These are phyloP conservation scores for Glycine soja DNA, from an alignment of 306 rosid species.

Conservation along the genomic window DNA sequence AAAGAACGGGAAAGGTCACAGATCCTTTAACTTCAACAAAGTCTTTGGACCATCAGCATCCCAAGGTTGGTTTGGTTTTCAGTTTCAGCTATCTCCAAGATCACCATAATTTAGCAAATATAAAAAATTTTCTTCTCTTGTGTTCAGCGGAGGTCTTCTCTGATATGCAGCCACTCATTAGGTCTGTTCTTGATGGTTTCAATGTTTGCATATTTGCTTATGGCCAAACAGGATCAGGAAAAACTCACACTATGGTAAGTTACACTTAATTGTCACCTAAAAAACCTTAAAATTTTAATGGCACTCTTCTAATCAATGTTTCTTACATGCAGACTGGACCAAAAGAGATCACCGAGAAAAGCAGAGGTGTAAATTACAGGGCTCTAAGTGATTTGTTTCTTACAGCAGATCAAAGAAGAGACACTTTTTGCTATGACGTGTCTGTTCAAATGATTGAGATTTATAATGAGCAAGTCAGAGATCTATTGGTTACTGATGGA, in stretches of 20 bases:
- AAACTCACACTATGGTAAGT: constrained; percentile 86
- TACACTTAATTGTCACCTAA: constrained; percentile 7
- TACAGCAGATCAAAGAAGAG: constrained; percentile 82
- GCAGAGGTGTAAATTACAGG: constrained; percentile 93
- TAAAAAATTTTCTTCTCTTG: not conserved
- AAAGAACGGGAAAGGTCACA: constrained; percentile 77
- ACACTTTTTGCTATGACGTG: constrained; percentile 79
- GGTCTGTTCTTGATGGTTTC: constrained; percentile 91
- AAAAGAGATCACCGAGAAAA: constrained; percentile 85
- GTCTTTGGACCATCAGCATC: constrained; percentile 87
- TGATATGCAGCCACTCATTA: constrained; percentile 89
- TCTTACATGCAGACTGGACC: constrained; percentile 77
- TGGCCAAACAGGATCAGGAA: constrained; percentile 95
- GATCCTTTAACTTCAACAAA: constrained; percentile 85
- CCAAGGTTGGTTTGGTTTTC: constrained; percentile 69
- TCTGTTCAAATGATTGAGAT: constrained; percentile 98
- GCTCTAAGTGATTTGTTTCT: constrained; percentile 89
- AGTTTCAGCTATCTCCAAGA: constrained; percentile 19
- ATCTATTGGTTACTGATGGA: constrained; percentile 89
- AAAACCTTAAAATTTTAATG: not conserved
- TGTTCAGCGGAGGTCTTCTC: constrained; percentile 81
- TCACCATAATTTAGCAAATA: constrained; percentile 19
- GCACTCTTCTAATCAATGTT: constrained; percentile 32
- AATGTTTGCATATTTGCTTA: constrained; percentile 94
- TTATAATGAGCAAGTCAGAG: constrained; percentile 97